Base-by-base conservation (phyloP, 257 asterid genomes). In the Echites panduratus region DNA sequence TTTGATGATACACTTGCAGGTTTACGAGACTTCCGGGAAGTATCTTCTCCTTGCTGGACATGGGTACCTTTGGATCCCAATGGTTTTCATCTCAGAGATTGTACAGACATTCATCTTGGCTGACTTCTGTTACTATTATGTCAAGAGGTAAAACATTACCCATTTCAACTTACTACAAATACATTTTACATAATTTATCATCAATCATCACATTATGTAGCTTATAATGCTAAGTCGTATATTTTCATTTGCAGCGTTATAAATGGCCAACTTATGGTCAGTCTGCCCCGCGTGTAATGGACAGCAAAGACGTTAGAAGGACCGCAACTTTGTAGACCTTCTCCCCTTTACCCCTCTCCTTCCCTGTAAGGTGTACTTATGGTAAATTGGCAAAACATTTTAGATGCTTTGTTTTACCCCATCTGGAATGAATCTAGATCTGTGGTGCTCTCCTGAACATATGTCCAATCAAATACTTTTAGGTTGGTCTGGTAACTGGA, bases 21-120 rank as follows among this genome's bases (percentile, higher is more conserved):
- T 90, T 29, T 89, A 88, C 29, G 96, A 89, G 12, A 82, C 96
- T 24, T 86, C 85, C 17, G 97, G 97, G 57, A 19, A 27, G 45
- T 86, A 88, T 67, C 73, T 89, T 77, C 84, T 72, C 79, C 45
- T 91, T 77, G 76, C 86, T 64, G 94, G 93, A 58, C 79, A 84
- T 0, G 92, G 95, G 47, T 88, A 91, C 68, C 7, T 85, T 38
- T 94, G 99, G 99, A 76, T 87, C 70, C 96, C 91, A 4, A 73
- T 82, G 83, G 85, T 88, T 53, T 84, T 91, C 62, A 45, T 91
- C n/a, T 59, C 97, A 4, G 99, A 94, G 79, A 66, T 79, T 41
- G 89, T 94, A 66, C 99, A 94, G 80, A 91, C 99, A 19, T 89
- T 91, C 80, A 94, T 94, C 80, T 81, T 91, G 53, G 98, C 98